phyloP scores from a whole-genome alignment of 768 basidiomycete species.

The Saitozyma podzolica region DNA sequence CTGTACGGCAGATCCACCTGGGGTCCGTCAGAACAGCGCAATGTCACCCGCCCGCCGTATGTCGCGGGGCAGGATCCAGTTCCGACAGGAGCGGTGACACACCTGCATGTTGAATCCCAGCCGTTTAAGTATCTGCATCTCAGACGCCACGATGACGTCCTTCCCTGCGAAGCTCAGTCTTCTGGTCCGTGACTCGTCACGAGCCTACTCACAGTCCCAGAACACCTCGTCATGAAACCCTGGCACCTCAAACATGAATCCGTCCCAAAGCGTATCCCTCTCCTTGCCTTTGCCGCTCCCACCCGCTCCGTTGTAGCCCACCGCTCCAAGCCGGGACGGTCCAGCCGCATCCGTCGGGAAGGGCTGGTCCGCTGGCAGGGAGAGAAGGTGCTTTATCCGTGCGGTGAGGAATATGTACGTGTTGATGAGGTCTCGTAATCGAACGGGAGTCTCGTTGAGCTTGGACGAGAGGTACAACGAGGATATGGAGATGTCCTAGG shows the following conservation, averaged over 20 bases:
- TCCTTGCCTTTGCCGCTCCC: conserved; percentile 30
- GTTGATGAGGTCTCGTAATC: conserved; percentile 93
- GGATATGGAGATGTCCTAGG: conserved; percentile 83
- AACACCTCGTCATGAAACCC: conserved; percentile 57
- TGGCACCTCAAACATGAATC: conserved; percentile 42
- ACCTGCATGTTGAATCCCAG: conserved; percentile 85
- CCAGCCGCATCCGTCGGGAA: conserved; percentile 11
- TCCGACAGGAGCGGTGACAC: not conserved
- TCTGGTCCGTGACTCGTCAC: not conserved
- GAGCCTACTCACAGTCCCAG: conserved; percentile 62
- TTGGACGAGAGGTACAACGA: conserved; percentile 91
- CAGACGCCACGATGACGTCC: conserved; percentile 86
- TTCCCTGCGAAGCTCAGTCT: conserved; percentile 58
- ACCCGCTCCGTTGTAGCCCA: conserved; percentile 83
- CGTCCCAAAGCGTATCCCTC: conserved; percentile 33
- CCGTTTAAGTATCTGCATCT: conserved; percentile 96
- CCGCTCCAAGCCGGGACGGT: conserved; percentile 18
- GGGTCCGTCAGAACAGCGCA: conserved; percentile 2
- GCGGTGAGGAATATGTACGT: conserved; percentile 87
- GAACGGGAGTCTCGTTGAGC: conserved; percentile 90
- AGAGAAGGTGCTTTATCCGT: conserved; percentile 62
- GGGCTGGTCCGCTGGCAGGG: conserved; percentile 52
- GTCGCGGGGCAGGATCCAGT: not conserved
- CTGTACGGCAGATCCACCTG: conserved; percentile 88
- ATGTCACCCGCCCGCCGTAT: not conserved